phyloP scores from a whole-genome alignment of 495 filamentous ascomycete species.

The Alectoria sarmentosa region DNA sequence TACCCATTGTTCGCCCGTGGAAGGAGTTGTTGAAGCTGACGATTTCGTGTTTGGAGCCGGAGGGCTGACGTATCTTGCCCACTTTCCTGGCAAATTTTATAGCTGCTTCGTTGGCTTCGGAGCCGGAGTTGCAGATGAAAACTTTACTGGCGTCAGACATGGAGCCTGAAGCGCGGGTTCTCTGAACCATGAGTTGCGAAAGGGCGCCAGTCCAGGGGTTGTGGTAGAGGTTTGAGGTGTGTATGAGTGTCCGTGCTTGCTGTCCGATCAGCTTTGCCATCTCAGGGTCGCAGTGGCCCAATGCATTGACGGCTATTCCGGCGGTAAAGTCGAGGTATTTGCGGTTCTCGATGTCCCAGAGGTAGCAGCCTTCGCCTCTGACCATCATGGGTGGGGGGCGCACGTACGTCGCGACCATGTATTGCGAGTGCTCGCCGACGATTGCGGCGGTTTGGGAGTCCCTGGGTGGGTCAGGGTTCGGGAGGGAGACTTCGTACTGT shows the following conservation, averaged over 20 bases:
- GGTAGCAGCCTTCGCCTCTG: conserved; percentile 73
- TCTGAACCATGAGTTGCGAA: conserved; percentile 73
- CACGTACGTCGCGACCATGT: conserved; percentile 92
- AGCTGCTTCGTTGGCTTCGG: conserved; percentile 94
- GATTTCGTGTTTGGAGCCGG: conserved; percentile 70
- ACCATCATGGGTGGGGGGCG: conserved; percentile 87
- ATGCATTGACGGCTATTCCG: conserved; percentile 89
- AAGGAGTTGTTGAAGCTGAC: conserved; percentile 87
- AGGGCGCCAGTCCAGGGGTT: conserved; percentile 89
- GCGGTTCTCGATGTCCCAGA: conserved; percentile 85
- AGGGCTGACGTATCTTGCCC: conserved; percentile 62
- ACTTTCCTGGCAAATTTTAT: conserved; percentile 95
- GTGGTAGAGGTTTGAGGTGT: conserved; percentile 92
- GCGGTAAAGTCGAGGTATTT: conserved; percentile 91
- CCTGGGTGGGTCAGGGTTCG: conserved; percentile 68
- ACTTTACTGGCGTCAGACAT: conserved; percentile 77
- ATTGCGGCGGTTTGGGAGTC: conserved; percentile 73
- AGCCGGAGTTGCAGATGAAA: conserved; percentile 92
- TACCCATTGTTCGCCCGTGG: conserved; percentile 94
- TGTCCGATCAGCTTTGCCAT: conserved; percentile 61
- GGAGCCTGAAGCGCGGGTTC: conserved; percentile 63
- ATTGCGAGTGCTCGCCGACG: conserved; percentile 63
- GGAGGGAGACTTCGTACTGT: conserved; percentile 56
- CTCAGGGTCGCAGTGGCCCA: conserved; percentile 79
- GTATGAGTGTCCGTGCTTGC: conserved; percentile 76